Conservation (phyloP, 148 eudicot genomes). For the Simmondsia chinensis region DNA sequence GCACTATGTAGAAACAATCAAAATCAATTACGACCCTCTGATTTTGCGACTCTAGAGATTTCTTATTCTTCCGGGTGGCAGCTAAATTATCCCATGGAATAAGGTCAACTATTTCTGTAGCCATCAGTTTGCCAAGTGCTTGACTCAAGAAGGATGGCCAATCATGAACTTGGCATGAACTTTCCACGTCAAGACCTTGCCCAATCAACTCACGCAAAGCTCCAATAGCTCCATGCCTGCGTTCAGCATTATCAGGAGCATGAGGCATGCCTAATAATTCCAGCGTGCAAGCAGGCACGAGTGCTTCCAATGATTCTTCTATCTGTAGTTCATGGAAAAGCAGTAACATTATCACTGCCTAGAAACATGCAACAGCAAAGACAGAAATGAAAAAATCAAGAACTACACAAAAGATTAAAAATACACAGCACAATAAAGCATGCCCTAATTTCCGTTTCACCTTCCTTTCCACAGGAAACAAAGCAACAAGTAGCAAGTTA, state of each 20-base stretch:
- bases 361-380: background rate
- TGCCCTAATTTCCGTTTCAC: background rate
- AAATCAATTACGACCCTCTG: conserved; percentile 88
- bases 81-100: conserved; percentile 93
- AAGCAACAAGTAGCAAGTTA: background rate
- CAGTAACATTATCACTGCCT: background rate
- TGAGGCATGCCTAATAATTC: conserved; percentile 80
- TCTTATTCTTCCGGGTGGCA: conserved; percentile 70
- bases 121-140: conserved; percentile 77
- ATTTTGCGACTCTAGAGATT: conserved; percentile 87
- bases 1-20: conserved; percentile 58
- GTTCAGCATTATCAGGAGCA: conserved; percentile 75
- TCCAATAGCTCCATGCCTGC: conserved; percentile 79
- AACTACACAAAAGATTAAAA: background rate
- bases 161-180: conserved; percentile 73
- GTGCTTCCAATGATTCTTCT: conserved; percentile 89
- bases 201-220: conserved; percentile 87
- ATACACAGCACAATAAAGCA: background rate
- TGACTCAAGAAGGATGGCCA: conserved; percentile 86
- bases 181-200: conserved; percentile 87
- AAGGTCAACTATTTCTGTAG: conserved; percentile 85
- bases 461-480: background rate
- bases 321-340: conserved; percentile 37
- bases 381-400: background rate
- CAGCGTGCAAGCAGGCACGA: conserved; percentile 94